These are phyloP conservation scores for Mycena vitilis DNA, from an alignment of 768 basidiomycete species.

Conservation along the genomic window DNA sequence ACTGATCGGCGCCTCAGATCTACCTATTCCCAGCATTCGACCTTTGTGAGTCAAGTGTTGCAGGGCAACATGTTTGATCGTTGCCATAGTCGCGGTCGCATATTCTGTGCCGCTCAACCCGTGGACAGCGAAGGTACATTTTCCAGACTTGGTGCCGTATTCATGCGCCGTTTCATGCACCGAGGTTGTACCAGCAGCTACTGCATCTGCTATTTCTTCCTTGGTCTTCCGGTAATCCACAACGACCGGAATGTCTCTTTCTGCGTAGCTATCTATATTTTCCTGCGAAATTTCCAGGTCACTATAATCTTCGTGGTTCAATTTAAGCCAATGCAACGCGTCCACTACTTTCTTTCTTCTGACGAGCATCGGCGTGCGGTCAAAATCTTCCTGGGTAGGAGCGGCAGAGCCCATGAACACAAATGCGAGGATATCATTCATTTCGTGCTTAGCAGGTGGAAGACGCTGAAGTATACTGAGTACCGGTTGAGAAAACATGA, in stretches of 20 bases:
- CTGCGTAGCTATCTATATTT: constrained; percentile 17
- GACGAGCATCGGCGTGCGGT: constrained; percentile 31
- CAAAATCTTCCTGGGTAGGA: neutral
- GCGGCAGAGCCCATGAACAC: neutral
- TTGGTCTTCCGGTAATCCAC: constrained; percentile 21
- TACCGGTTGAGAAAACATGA: constrained; percentile 43
- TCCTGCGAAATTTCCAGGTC: constrained; percentile 27
- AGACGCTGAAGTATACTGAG: constrained; percentile 41
- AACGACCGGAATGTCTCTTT: constrained; percentile 24
- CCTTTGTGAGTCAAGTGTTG: neutral
- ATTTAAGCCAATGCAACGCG: constrained; percentile 29
- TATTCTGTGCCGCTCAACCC: too few species aligned
- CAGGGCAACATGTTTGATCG: too few species aligned
- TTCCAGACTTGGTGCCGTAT: neutral
- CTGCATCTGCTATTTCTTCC: neutral
- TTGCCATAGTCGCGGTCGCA: too few species aligned
- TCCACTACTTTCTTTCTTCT: constrained; percentile 22
- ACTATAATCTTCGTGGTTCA: constrained; percentile 27
- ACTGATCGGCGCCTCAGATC: neutral
- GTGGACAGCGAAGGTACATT: too few species aligned
- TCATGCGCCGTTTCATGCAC: too few species aligned
- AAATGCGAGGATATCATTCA: constrained; percentile 41
- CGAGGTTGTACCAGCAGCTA: too few species aligned
- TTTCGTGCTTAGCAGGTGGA: constrained; percentile 38
- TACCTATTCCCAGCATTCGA: neutral